Conservation (phyloP, 352 stramenopile species). For the Pilasporangium apinafurcum region DNA sequence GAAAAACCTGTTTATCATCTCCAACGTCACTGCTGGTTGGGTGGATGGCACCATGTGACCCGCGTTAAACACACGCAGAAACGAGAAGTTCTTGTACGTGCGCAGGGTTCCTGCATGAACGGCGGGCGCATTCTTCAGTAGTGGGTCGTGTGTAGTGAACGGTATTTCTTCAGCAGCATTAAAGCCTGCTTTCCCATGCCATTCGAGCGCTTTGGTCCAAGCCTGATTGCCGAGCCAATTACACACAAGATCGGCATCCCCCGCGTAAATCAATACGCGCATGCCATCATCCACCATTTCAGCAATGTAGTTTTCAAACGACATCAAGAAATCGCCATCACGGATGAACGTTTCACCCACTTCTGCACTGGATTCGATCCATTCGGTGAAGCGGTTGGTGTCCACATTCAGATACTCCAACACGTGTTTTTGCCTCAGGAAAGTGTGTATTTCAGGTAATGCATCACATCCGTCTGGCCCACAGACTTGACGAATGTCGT, state of each 20-base stretch:
- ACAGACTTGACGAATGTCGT: slow-evolving; percentile 74
- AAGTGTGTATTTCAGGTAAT: too few species aligned
- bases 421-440: too few species aligned
- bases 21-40: slow-evolving; percentile 30
- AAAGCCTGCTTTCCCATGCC: slow-evolving; percentile 87
- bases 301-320: slow-evolving; percentile 81
- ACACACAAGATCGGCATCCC: slow-evolving; percentile 95
- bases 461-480: not conserved
- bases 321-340: slow-evolving; percentile 88
- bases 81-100: slow-evolving; percentile 13
- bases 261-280: slow-evolving; percentile 93
- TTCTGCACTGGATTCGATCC: slow-evolving; percentile 90
- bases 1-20: slow-evolving; percentile 40
- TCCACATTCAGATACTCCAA: too few species aligned
- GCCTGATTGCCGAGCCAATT: slow-evolving; percentile 95
- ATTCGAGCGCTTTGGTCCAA: slow-evolving; percentile 91
- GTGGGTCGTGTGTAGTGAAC: slow-evolving; percentile 8
- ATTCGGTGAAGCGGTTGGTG: slow-evolving; percentile 34
- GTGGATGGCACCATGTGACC: slow-evolving; percentile 47
- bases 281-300: slow-evolving; percentile 78
- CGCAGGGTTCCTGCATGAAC: slow-evolving; percentile 14
- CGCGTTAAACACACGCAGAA: slow-evolving; percentile 27
- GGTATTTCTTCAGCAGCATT: slow-evolving; percentile 26
- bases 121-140: not conserved
- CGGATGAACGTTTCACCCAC: slow-evolving; percentile 85